Base-by-base conservation (phyloP, 2,329 filamentous ascomycete species). In the Dactylellina haptotyla region DNA sequence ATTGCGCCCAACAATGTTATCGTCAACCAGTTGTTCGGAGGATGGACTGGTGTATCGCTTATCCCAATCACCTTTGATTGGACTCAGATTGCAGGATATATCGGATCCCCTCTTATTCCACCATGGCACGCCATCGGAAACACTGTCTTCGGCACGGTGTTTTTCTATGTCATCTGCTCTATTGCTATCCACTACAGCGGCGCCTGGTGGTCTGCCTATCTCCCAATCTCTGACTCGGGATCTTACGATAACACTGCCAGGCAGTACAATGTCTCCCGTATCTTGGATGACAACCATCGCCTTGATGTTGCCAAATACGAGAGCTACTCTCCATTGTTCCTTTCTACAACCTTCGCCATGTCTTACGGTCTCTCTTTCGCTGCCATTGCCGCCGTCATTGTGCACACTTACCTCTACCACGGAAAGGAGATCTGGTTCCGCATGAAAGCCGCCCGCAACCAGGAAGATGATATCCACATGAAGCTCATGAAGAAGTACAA, bases 51-150 rank as follows among this genome's bases (percentile, higher is more conserved):
- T 0, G 75, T 92, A 2, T 90, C 87, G 0, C 78, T 92, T 26
- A 81, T 92, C 4, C 89, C 90, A 0, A 86, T 92, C 30, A 91
- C 89, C 0, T 91, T 92, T 78, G 90, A 92, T 82, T 92, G 90
- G 89, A 89, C 88, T 3, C 88, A 91, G 76, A 85, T 91, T 58
- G 84, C 88, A 2, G 90, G 88, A 50, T 92, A 87, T 73, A 83
- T 90, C 57, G 86, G 86, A 28, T 90, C 87, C 8, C 89, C 89
- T 18, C 80, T 92, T 37, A 88, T 91, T 54, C 86, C 88, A 1
- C 89, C 89, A 3, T 92, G 88, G 87, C 87, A 89, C 78, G 89
- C 89, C 6, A 91, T 91, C 75, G 88, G 87, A 66, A 92, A 92
- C 78, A 90, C 88, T 0, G 79, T 90, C 41, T 86, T 91, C 32